Evolutionary conservation across 768 basidiomycete species (phyloP).

Genomic region (Mycena vitilis): DNA sequence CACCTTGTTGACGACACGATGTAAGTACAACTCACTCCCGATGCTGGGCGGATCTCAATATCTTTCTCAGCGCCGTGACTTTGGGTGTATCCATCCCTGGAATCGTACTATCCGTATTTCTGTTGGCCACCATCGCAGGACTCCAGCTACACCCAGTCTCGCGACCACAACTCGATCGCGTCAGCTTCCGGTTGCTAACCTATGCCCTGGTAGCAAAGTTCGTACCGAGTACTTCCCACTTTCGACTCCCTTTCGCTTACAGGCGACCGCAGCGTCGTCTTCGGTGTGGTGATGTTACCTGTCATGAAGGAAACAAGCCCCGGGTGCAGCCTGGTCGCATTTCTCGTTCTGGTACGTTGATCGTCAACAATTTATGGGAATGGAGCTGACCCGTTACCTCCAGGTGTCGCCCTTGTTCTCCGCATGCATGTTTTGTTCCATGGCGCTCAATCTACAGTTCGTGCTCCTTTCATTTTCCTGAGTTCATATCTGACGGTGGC

Average conservation of each 20-base stretch:
- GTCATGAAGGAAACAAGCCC: not conserved
- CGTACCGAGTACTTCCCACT: not conserved
- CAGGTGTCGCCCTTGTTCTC: conserved; percentile 38
- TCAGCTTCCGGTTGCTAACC: conserved; percentile 40
- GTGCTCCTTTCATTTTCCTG: not conserved
- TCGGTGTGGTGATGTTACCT: not conserved
- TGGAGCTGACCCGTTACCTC: not conserved
- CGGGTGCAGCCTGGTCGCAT: conserved; percentile 16
- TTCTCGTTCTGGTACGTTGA: conserved; percentile 34
- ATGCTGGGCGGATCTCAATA: not conserved
- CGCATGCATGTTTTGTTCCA: conserved; percentile 40
- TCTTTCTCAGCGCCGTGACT: not conserved
- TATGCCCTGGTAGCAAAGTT: conserved; percentile 39
- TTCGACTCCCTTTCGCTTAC: not conserved
- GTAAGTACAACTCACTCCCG: too few relatives aligned
- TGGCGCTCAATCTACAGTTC: conserved; percentile 42
- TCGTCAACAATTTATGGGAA: not conserved
- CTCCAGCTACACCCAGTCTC: not conserved
- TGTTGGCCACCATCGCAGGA: not conserved
- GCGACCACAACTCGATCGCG: conserved; percentile 37
- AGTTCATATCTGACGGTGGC: not conserved
- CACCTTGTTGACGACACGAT: not conserved
- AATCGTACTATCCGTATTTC: not conserved
- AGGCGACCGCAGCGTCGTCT: not conserved
- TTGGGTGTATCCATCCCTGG: not conserved